A percentile compares a stretch with the other conserved stretches of the same genome.
Evolutionary conservation across 768 basidiomycete species (phyloP).

Genomic region (Termitomyces sp.): DNA sequence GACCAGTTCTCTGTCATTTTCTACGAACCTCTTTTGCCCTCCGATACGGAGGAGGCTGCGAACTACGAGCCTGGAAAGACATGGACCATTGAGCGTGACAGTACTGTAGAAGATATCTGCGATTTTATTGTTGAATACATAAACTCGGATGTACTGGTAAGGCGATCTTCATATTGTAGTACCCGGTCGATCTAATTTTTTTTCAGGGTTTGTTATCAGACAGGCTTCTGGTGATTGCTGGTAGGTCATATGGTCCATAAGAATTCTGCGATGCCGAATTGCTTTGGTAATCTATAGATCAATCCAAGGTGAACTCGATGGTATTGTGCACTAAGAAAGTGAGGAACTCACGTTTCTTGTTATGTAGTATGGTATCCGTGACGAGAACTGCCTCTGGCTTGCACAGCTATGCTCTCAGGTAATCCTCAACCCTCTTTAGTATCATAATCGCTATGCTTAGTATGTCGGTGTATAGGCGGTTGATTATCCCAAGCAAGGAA

Average conservation of each 20-base stretch:
- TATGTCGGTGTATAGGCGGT: slow-evolving; percentile 43
- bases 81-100: slow-evolving; percentile 38
- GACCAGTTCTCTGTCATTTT: slow-evolving; percentile 63
- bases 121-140: slow-evolving; percentile 83
- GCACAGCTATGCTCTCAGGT: slow-evolving; percentile 58
- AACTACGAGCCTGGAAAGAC: slow-evolving; percentile 37
- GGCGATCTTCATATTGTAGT: slow-evolving; percentile 9
- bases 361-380: slow-evolving; percentile 53
- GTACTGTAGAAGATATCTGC: slow-evolving; percentile 66
- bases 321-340: not conserved
- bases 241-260: slow-evolving; percentile 27
- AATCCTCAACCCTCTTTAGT: not conserved
- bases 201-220: slow-evolving; percentile 63
- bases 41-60: slow-evolving; percentile 43
- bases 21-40: slow-evolving; percentile 50
- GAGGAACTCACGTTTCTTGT: not conserved
- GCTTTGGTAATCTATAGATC: slow-evolving; percentile 38
- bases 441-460: not conserved
- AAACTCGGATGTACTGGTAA: slow-evolving; percentile 73
- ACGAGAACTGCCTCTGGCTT: slow-evolving; percentile 49
- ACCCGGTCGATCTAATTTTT: not conserved
- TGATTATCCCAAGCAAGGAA: slow-evolving; percentile 77
- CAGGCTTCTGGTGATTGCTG: slow-evolving; percentile 65
- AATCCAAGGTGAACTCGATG: slow-evolving; percentile 48
- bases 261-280: not conserved